Percentiles rank a stretch among this genome's conserved stretches.
Conservation (phyloP, 2,329 filamentous ascomycete genomes). For the Fusarium sambucinum region DNA sequence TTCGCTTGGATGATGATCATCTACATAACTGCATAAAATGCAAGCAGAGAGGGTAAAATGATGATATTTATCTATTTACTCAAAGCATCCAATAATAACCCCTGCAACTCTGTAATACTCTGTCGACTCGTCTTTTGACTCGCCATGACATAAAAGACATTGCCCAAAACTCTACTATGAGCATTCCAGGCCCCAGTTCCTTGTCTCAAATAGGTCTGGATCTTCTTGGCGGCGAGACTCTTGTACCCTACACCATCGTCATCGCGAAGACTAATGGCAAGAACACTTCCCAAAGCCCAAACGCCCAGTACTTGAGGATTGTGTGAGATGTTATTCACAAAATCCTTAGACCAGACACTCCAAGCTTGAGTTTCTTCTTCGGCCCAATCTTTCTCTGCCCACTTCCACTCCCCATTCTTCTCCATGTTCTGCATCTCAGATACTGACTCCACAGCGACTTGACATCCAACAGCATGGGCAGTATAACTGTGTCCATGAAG, state of each 20-base stretch:
- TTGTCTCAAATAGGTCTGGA: conserved; percentile 55
- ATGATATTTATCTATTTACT: conserved; percentile 1
- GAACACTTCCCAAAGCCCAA: conserved; percentile 79
- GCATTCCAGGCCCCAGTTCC: conserved; percentile 59
- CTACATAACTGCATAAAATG: conserved; percentile 21
- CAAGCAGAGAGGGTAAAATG: background rate
- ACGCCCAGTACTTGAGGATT: conserved; percentile 69
- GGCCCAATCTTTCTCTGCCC: conserved; percentile 30
- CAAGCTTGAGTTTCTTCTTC: conserved; percentile 56
- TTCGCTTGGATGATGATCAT: conserved; percentile 12
- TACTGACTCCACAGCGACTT: conserved; percentile 78
- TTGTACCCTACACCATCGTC: conserved; percentile 60
- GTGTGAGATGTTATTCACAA: conserved; percentile 71
- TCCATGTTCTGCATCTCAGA: conserved; percentile 71
- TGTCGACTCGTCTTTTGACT: conserved; percentile 58
- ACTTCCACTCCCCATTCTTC: conserved; percentile 65
- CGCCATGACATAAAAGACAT: conserved; percentile 70
- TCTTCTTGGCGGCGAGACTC: conserved; percentile 59
- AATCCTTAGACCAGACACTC: conserved; percentile 76
- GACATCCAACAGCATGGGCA: conserved; percentile 83
- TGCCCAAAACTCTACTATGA: conserved; percentile 67
- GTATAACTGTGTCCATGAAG: conserved; percentile 91
- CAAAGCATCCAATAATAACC: conserved; percentile 34
- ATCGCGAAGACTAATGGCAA: conserved; percentile 70
- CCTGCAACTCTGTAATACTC: conserved; percentile 44